Conservation (phyloP, 2,329 filamentous ascomycete species). For the Fusarium poae region DNA sequence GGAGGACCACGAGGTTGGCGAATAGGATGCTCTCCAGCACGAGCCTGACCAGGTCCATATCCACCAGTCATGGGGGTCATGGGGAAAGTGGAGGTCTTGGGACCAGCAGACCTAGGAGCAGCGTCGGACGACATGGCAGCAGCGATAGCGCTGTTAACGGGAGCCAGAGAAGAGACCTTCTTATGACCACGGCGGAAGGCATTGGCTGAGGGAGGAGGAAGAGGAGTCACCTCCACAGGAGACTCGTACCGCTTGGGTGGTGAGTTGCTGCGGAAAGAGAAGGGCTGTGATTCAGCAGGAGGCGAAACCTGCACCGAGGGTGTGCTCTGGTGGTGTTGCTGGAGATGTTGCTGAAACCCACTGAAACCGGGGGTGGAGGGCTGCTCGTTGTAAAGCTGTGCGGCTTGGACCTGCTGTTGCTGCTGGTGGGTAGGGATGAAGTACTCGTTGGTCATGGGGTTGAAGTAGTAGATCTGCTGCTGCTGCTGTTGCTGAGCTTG, state of each 20-base stretch:
- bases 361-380: slow-evolving; percentile 54
- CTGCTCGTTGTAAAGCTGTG: slow-evolving; percentile 60
- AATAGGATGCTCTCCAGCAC: slow-evolving; percentile 92
- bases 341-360: slow-evolving; percentile 58
- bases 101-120: slow-evolving; percentile 71
- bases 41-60: slow-evolving; percentile 92
- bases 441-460: slow-evolving; percentile 88
- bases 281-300: slow-evolving; percentile 71
- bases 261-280: slow-evolving; percentile 71
- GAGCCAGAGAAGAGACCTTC: slow-evolving; percentile 83
- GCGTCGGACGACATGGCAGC: slow-evolving; percentile 58
- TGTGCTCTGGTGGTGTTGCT: slow-evolving; percentile 60
- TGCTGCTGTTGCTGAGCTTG: slow-evolving; percentile 63
- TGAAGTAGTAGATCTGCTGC: slow-evolving; percentile 77
- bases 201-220: slow-evolving; percentile 89
- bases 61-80: slow-evolving; percentile 83
- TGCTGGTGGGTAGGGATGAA: slow-evolving; percentile 76
- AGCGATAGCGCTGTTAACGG: slow-evolving; percentile 65
- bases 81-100: slow-evolving; percentile 85
- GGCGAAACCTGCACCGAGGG: slow-evolving; percentile 87
- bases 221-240: slow-evolving; percentile 74
- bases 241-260: slow-evolving; percentile 76
- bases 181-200: slow-evolving; percentile 95
- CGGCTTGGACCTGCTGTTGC: slow-evolving; percentile 60
- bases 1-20: slow-evolving; percentile 95